Evolutionary conservation across 2,329 filamentous ascomycete species (phyloP), one percentile per base, ranked within the genome.

Genomic region (Paraphaeosphaeria sporulosa): DNA sequence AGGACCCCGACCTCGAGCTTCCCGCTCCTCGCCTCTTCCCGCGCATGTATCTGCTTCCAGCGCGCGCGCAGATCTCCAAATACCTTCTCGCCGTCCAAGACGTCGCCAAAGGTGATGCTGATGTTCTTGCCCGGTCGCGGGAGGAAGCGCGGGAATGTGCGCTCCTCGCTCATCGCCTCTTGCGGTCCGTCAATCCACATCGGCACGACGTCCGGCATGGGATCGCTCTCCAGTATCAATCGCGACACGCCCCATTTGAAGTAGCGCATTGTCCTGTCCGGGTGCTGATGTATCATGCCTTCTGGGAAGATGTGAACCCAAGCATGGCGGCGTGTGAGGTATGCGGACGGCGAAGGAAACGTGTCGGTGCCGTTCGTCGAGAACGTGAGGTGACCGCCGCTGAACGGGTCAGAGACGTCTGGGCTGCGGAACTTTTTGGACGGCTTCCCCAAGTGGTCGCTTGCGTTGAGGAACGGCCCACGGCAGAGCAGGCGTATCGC

Each of bases 251-350:
- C 95, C 95, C 95, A 99, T 82, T 97, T 97, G 86, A 98, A 98
- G 80, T 99, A 99, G 32, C 95, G 90, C 84, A 98, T 89, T 8
- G 89, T 87, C 69, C 89, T 88, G 44, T 88, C 82, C 1, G 90
- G 86, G 66, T 93, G 89, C 80, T 99, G 95, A 78, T 98, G 94
- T 48, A 97, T 93, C 77, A 91, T 93, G 50, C 93, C 95, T 79
- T 99, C 95, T 13, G 95, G 95, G 77, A 98, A 98, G 57, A 98
- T 90, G 78, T 99, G 95, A 4, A 99, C 83, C 95, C 95, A 99
- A 47, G 88, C 87, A 76, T 91, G 86, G 48, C 87, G 87, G 69
- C 93, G 89, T 64, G 80, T 84, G 1, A 86, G 77, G 75, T 91
- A 94, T 50, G 88, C 86, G 1, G 92, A 89, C 0, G 93, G 93